Conservation (phyloP, 306 rosid species). For the Geum urbanum region DNA sequence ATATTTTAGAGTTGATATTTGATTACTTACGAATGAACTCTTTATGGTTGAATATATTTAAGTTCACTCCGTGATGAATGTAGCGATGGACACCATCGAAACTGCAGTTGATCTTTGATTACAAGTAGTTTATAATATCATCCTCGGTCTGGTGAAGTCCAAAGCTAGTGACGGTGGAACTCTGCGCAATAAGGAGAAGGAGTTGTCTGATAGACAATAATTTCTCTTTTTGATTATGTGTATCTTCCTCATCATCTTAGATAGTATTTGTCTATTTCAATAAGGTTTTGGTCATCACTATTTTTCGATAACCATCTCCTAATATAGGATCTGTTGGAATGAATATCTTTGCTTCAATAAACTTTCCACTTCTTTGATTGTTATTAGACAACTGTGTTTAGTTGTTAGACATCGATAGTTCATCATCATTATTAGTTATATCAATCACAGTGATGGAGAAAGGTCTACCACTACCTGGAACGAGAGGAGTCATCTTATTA, state of each 20-base stretch:
- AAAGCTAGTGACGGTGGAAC: no score
- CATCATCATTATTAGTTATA: conserved; percentile 54
- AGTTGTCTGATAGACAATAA: neutral
- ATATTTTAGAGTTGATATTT: no score
- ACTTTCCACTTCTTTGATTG: conserved; percentile 12
- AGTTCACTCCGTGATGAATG: no score
- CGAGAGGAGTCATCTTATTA: conserved; percentile 51
- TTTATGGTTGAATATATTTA: no score
- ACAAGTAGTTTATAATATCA: no score
- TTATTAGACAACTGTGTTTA: conserved; percentile 14
- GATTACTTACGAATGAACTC: no score
- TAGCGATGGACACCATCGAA: no score
- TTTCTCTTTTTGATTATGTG: conserved; percentile 20
- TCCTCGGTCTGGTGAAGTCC: no score
- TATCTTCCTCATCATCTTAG: conserved; percentile 30
- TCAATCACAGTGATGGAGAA: conserved; percentile 26
- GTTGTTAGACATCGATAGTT: conserved; percentile 21
- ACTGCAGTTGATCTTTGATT: no score
- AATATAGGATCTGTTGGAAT: conserved; percentile 13
- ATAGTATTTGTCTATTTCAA: conserved; percentile 18
- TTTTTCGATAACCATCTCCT: conserved; percentile 18
- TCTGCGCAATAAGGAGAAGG: neutral
- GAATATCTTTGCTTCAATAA: neutral
- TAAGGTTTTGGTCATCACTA: conserved; percentile 12
- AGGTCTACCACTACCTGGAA: conserved; percentile 38